Evolutionary conservation across 345 rosid species (phyloP), one percentile per base, ranked within the genome.

Genomic region (Nephelium lappaceum): DNA sequence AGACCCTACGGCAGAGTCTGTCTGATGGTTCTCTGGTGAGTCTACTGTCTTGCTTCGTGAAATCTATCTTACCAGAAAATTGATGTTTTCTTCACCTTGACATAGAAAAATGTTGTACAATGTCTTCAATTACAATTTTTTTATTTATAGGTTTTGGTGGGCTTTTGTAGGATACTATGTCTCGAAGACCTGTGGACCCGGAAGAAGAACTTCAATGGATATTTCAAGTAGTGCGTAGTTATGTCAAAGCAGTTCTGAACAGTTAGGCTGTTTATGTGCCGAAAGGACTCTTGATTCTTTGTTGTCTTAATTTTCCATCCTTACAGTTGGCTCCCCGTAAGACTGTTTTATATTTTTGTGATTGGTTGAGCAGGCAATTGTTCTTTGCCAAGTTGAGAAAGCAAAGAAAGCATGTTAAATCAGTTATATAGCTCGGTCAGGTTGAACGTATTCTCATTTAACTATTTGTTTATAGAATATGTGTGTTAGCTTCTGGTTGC

Each of bases 1-100:
- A 71, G 68, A 77, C 90, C 47, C 85, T 97, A 90, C 87, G 97
- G 62, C 98, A 93, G 12, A 96, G 99, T 83, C 92, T 83, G 43
- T 97, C 99, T 43, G 98, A 97, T 81, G 98, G 98, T 84, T 94
- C 98, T 63, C 91, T 95, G 77, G 99, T 95, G 82, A 89, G 99
- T 88, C 43, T 72, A 70, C 70, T 61, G 21, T 24, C 49, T 66
- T 21, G 4, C 12, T 62, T 4, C 5, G 24, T 51, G 64, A 60
- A 19, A 19, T 60, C 8, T 23, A 60, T 60, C 14, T 8, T 60
- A 60, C 64, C 18, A 53, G 60, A 53, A 45, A 45, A 7, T 45
- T 8, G 51, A 45, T 45, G 51, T 45, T 45, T 45, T 45, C 8
- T 45, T 45, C 12, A 7, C 51, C 51, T 8, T 31, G 36, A 31